A percentile compares a stretch with the other conserved stretches of the same genome.
These are phyloP conservation scores for Closterium sp. DNA, from an alignment of 139 green algal species.

Conservation along the genomic window DNA sequence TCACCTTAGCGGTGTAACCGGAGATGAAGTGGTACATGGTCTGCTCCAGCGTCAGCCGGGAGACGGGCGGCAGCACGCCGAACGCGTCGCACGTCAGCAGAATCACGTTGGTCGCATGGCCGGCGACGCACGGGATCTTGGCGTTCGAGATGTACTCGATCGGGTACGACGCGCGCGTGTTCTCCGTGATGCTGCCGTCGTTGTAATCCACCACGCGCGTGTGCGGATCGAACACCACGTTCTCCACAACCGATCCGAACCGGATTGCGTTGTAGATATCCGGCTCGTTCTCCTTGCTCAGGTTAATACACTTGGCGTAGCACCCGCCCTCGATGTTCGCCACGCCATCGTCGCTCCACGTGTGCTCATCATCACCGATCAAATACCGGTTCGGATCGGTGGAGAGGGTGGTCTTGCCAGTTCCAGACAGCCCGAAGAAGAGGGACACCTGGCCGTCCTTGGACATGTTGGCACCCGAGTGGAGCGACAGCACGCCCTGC, in stretches of 20 bases:
- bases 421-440: slow-evolving; percentile 58
- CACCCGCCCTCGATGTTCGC: slow-evolving; percentile 96
- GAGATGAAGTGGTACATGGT: slow-evolving; percentile 98
- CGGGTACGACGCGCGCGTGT: slow-evolving; percentile 91
- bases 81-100: slow-evolving; percentile 89
- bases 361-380: slow-evolving; percentile 94
- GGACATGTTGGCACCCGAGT: slow-evolving; percentile 76
- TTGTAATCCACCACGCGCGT: slow-evolving; percentile 24
- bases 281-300: slow-evolving; percentile 77
- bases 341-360: slow-evolving; percentile 80
- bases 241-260: slow-evolving; percentile 89
- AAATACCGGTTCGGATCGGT: slow-evolving; percentile 76
- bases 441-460: slow-evolving; percentile 54
- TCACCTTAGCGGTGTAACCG: slow-evolving; percentile 82
- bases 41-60: slow-evolving; percentile 78
- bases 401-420: slow-evolving; percentile 68
- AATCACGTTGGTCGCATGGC: slow-evolving; percentile 67
- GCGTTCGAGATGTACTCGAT: slow-evolving; percentile 91
- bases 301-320: slow-evolving; percentile 94
- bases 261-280: slow-evolving; percentile 89
- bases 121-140: slow-evolving; percentile 33
- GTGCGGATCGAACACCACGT: slow-evolving; percentile 65
- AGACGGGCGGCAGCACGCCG: slow-evolving; percentile 88
- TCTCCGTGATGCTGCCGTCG: slow-evolving; percentile 63
- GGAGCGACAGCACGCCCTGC: slow-evolving; percentile 79